Percentiles rank a stretch among this genome's conserved stretches.
Evolutionary conservation across 2,329 filamentous ascomycete genomes (phyloP).

Genomic region (Neospermospora avenae): DNA sequence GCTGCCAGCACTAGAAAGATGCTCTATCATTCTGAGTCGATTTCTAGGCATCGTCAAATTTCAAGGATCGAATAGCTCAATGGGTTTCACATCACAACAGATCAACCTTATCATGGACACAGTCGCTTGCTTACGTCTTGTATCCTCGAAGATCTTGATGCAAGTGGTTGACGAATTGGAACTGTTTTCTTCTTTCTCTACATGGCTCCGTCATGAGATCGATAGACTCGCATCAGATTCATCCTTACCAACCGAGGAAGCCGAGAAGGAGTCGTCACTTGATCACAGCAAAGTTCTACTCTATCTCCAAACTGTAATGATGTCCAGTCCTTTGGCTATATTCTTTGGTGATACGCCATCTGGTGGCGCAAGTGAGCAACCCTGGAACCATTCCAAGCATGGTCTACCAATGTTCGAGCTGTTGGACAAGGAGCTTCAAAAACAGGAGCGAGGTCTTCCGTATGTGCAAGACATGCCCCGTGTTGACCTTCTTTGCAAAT

Average conservation of each 20-base stretch:
- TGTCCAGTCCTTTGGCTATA: conserved; percentile 59
- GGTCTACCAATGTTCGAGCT: conserved; percentile 46
- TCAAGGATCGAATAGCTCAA: conserved; percentile 61
- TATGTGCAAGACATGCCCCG: conserved; percentile 54
- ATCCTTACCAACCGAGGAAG: conserved; percentile 60
- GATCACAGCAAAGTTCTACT: conserved; percentile 69
- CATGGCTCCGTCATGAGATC: conserved; percentile 81
- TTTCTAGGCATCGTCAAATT: conserved; percentile 82
- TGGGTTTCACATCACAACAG: conserved; percentile 63
- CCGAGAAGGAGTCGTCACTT: conserved; percentile 73
- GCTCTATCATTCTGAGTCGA: conserved; percentile 75
- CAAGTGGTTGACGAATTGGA: conserved; percentile 72
- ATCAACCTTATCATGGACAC: conserved; percentile 66
- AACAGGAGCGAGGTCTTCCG: conserved; percentile 27
- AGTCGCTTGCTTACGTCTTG: conserved; percentile 69
- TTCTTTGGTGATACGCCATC: conserved; percentile 53
- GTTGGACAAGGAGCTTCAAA: conserved; percentile 37
- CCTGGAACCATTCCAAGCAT: conserved; percentile 44
- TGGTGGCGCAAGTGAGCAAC: conserved; percentile 47
- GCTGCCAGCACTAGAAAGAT: conserved; percentile 81
- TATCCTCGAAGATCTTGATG: conserved; percentile 70
- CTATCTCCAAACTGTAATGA: conserved; percentile 73
- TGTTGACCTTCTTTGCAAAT: conserved; percentile 60
- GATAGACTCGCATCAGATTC: conserved; percentile 68
- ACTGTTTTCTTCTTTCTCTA: conserved; percentile 74